Conservation (phyloP, 257 asterid genomes). For the Primulina eburnea region DNA sequence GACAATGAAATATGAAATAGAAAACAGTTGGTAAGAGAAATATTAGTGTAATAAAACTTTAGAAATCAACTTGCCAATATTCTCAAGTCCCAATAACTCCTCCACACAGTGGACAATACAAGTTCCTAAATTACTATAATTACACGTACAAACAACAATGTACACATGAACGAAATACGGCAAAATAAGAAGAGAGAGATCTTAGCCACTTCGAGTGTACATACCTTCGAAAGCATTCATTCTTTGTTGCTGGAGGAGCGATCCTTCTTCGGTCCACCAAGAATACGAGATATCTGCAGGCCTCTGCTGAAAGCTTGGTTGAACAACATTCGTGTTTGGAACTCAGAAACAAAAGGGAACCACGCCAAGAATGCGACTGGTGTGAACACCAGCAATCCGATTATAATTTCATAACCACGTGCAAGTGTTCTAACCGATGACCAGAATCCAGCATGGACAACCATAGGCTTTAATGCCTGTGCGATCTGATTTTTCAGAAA, state of each 20-base stretch:
- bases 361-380: constrained; percentile 98
- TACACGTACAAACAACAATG: too few relatives aligned
- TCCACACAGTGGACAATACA: too few relatives aligned
- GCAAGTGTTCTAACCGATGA: constrained; percentile 77
- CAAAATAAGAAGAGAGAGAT: too few relatives aligned
- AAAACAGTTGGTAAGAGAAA: too few relatives aligned
- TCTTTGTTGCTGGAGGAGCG: constrained; percentile 73
- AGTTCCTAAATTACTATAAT: too few relatives aligned
- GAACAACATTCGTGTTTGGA: constrained; percentile 93
- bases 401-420: constrained; percentile 69
- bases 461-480: constrained; percentile 69
- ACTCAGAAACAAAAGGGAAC: constrained; percentile 98
- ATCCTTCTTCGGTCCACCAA: constrained; percentile 95
- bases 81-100: too few relatives aligned
- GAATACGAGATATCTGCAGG: constrained; percentile 95
- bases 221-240: constrained; percentile 23
- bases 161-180: too few relatives aligned
- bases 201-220: background rate
- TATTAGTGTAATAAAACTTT: too few relatives aligned
- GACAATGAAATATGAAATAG: too few relatives aligned
- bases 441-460: constrained; percentile 57
- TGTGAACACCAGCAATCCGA: constrained; percentile 78
- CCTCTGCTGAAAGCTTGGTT: constrained; percentile 98
- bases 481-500: constrained; percentile 51
- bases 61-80: too few relatives aligned